Evolutionary conservation across 257 asterid genomes (phyloP), one percentile per base, ranked within the genome.

Genomic region (Nicotiana paniculata): DNA sequence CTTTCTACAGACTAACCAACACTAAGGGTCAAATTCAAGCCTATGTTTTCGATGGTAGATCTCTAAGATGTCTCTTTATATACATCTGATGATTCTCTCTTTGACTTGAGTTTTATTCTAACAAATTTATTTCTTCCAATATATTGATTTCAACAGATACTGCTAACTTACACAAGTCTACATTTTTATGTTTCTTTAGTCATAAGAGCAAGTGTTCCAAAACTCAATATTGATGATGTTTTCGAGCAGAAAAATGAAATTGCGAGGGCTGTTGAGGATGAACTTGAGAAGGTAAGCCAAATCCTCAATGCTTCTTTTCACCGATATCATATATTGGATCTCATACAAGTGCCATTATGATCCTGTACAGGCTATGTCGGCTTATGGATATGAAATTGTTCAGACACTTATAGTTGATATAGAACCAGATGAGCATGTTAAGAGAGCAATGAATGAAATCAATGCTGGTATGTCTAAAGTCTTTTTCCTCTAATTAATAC

Each of bases 241-340:
- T 86, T 84, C 57, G 87, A 86, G 59, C 89, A 86, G 78, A 86
- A 84, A 76, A 82, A 86, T 59, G 89, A 84, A 13, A 79, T 86
- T 26, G 89, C 89, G 84, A 35, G 39, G 39, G 39, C 39, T 35
- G 39, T 35, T 35, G 39, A 35, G 39, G 39, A 35, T 35, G 39
- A 86, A 84, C 89, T 86, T 11, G 89, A 86, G 26, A 84, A 86
- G 84, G 86, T 83, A 69, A 53, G 4, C 16, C 61, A 12, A 17
- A 5, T 65, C 28, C 8, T 26, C 69, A 63, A 9, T 35, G 39
- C 28, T 9, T 63, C n/a, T 12, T 63, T 4, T 63, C 62, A 57
- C 32, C 15, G 3, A 4, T 7, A 63, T 32, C 11, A 11, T 74
- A 9, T 43, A 7, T 11, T 70, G 46, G 57, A 17, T 33, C 9